These are phyloP conservation scores for Scytalidium lignicola DNA, from an alignment of 2,329 filamentous ascomycete genomes.

Conservation along the genomic window DNA sequence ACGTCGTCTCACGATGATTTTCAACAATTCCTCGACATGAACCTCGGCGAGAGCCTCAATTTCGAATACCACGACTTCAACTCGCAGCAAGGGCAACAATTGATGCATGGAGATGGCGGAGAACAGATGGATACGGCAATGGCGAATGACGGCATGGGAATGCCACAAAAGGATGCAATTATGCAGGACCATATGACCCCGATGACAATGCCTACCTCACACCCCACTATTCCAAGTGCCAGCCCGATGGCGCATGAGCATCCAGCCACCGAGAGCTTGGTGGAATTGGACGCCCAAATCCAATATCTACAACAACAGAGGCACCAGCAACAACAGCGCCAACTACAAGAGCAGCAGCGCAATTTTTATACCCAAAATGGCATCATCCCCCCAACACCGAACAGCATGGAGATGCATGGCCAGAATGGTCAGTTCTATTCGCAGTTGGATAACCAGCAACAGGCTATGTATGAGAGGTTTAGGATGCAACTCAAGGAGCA, in stretches of 20 bases:
- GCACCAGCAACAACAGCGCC: slow-evolving; percentile 47
- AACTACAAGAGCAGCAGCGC: slow-evolving; percentile 41
- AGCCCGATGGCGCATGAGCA: slow-evolving; percentile 36
- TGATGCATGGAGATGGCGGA: slow-evolving; percentile 23
- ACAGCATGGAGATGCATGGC: slow-evolving; percentile 71
- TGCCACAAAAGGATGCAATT: slow-evolving; percentile 27
- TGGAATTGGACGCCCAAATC: slow-evolving; percentile 60
- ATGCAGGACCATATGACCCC: slow-evolving; percentile 42
- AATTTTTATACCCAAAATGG: slow-evolving; percentile 51
- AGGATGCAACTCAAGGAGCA: slow-evolving; percentile 62
- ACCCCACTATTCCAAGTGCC: slow-evolving; percentile 37
- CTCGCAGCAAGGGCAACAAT: slow-evolving; percentile 21
- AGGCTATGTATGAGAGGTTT: slow-evolving; percentile 57
- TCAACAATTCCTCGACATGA: slow-evolving; percentile 59
- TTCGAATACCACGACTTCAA: slow-evolving; percentile 58
- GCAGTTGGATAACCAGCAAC: slow-evolving; percentile 46
- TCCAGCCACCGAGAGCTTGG: slow-evolving; percentile 47
- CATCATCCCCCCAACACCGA: slow-evolving; percentile 73
- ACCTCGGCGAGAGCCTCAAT: slow-evolving; percentile 47
- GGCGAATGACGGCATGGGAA: slow-evolving; percentile 13
- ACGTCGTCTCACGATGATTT: slow-evolving; percentile 54
- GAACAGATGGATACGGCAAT: slow-evolving; percentile 46
- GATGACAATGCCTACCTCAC: slow-evolving; percentile 39
- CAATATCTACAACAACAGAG: slow-evolving; percentile 61
- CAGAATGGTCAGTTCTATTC: slow-evolving; percentile 53